Conservation (phyloP, 352 stramenopile species). For the Phytophthora fragariaefolia region DNA sequence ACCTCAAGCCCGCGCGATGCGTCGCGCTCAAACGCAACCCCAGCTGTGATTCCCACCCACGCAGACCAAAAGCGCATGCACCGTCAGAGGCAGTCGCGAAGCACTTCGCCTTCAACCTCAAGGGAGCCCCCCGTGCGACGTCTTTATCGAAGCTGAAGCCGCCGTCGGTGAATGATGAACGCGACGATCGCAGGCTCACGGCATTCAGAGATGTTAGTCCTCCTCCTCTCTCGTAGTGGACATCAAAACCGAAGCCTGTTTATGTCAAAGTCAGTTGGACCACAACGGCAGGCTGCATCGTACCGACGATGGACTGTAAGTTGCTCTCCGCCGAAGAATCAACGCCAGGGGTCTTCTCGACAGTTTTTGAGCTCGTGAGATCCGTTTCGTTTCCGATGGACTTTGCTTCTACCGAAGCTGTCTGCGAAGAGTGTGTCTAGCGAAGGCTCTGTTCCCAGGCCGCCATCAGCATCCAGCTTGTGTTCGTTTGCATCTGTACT, state of each 20-base stretch:
- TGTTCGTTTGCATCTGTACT: constrained; percentile 20
- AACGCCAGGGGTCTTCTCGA: constrained; percentile 7
- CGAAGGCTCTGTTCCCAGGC: constrained; percentile 20
- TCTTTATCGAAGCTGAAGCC: background rate
- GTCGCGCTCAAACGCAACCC: constrained; percentile 1
- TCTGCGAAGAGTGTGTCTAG: constrained; percentile 3
- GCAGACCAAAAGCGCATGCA: constrained; percentile 12
- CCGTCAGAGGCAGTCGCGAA: constrained; percentile 1
- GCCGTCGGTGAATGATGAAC: constrained; percentile 22
- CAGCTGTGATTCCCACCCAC: background rate
- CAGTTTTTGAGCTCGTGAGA: constrained; percentile 16
- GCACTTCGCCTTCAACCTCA: constrained; percentile 3
- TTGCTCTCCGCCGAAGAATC: constrained; percentile 15
- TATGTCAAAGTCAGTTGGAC: constrained; percentile 10
- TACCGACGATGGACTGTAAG: constrained; percentile 23
- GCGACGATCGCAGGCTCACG: constrained; percentile 17
- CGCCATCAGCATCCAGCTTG: constrained; percentile 25
- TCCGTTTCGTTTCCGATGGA: constrained; percentile 17
- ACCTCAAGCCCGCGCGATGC: constrained; percentile 1
- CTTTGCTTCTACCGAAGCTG: constrained; percentile 18
- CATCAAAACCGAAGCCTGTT: constrained; percentile 24
- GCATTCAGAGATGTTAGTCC: constrained; percentile 23
- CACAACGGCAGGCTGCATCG: constrained; percentile 18
- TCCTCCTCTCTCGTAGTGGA: constrained; percentile 14
- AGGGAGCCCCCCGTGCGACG: constrained; percentile 1